Conservation (phyloP, 352 stramenopile genomes). For the Globisporangium nagaii region DNA sequence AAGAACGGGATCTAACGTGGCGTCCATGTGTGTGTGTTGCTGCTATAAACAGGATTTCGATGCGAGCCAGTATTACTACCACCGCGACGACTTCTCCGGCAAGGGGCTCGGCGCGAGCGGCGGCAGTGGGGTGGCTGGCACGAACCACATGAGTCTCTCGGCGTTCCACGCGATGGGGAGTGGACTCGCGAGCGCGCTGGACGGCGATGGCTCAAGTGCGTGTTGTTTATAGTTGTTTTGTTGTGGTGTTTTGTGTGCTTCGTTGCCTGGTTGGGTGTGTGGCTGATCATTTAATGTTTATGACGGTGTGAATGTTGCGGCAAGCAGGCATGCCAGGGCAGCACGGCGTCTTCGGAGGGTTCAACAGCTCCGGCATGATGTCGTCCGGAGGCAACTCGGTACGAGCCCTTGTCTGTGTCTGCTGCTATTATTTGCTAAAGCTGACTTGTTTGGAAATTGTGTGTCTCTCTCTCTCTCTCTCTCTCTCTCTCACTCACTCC, state of each 20-base stretch:
- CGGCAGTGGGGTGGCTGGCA: conserved; percentile 18
- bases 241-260: background rate
- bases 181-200: conserved; percentile 21
- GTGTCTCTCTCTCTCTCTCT: background rate
- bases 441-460: background rate
- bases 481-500: background rate
- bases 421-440: no score
- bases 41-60: conserved; percentile 61
- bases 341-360: conserved; percentile 32
- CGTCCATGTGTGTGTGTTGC: background rate
- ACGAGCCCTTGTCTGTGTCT: conserved; percentile 7
- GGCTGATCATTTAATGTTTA: background rate
- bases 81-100: conserved; percentile 62
- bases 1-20: background rate
- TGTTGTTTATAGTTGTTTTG: background rate
- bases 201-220: conserved; percentile 16
- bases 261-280: no score
- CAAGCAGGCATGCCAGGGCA: conserved; percentile 5
- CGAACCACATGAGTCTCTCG: conserved; percentile 35
- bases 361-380: conserved; percentile 40
- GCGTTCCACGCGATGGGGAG: conserved; percentile 46
- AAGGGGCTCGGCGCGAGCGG: conserved; percentile 25
- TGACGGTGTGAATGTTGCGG: background rate
- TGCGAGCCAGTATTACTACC: conserved; percentile 86
- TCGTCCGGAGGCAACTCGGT: conserved; percentile 34